Base-by-base conservation (phyloP, 371 early-diverging fungal species). In the Globomyces sp. region DNA sequence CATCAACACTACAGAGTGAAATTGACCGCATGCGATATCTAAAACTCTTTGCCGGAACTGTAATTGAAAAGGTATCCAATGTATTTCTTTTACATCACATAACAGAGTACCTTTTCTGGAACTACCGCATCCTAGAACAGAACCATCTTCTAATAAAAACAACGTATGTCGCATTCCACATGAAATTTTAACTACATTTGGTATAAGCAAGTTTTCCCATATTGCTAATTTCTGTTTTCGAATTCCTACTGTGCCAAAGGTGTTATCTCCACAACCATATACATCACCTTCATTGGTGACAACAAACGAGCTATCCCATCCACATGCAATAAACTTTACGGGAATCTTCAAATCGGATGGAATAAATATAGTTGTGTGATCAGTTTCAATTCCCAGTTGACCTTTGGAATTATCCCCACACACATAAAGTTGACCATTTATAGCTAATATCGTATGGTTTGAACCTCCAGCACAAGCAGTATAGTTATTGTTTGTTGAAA, bases 91-190 rank as follows among this genome's bases (percentile, higher is more conserved):
- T 48, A 44, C 58, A 46, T 34, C 82, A 80, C 5, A 85, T 63
- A 65, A 86, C 85, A 1, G 81, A 80, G 67, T 83, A 82, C 58
- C 85, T 85, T 67, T 87, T 83, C 55, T 55, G 5, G 55, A 9
- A 44, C 83, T 76, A 1, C 90, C 91, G 51, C 87, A 84, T 0
- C 79, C 80, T 63, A 76, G 84, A 3, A 92, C 77, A 4, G 37
- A 45, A 11, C 85, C 85, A 40, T 76, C 39, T 0, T 49, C 59
- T 50, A 67, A 73, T 45, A 90, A 44, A 4, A 80, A 82, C 1
- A 87, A 62, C 1, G 73, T 77, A 65, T 86, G 86, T 40, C 87
- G 77, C 70, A 87, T 80, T 1, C 89, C 90, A 66, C 84, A 85
- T 3, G 79, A 77, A 9, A 88, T 78, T 39, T 61, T 68, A 3